These are phyloP conservation scores for Mallotus japonicus DNA, from an alignment of 441 rosid species.

Conservation along the genomic window DNA sequence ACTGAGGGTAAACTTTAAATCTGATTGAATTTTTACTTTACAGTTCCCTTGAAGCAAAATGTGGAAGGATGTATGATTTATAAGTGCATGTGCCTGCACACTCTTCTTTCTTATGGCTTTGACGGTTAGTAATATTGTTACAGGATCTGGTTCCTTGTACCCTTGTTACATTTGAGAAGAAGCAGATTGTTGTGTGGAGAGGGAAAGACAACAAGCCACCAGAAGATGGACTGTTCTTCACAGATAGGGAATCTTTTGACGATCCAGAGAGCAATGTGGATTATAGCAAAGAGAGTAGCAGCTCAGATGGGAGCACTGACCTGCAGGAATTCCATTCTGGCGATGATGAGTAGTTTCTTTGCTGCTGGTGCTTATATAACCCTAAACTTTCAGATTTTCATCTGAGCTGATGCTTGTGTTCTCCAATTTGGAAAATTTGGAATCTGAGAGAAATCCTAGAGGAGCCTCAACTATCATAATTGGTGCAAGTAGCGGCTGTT, in stretches of 20 bases:
- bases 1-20: slow-evolving; percentile 56
- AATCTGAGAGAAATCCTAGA: background rate
- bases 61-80: background rate
- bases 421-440: slow-evolving; percentile 9
- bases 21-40: background rate
- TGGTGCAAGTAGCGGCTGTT: too few species aligned
- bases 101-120: background rate
- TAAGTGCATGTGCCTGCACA: background rate
- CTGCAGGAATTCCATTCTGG: slow-evolving; percentile 18
- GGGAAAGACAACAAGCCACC: slow-evolving; percentile 63
- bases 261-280: slow-evolving; percentile 23
- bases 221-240: slow-evolving; percentile 39
- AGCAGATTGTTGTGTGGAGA: slow-evolving; percentile 85
- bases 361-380: background rate
- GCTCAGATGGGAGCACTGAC: slow-evolving; percentile 20
- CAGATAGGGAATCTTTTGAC: slow-evolving; percentile 31
- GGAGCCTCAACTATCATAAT: background rate
- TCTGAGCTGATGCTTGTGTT: background rate
- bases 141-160: slow-evolving; percentile 84
- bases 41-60: background rate
- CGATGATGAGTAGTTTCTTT: slow-evolving; percentile 5
- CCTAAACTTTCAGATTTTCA: background rate
- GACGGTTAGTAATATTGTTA: slow-evolving; percentile 9
- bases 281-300: slow-evolving; percentile 9
- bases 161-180: slow-evolving; percentile 83